Evolutionary conservation across 78 protist genomes (phyloP).

Genomic region (Dictyostelium brefeldianum): DNA sequence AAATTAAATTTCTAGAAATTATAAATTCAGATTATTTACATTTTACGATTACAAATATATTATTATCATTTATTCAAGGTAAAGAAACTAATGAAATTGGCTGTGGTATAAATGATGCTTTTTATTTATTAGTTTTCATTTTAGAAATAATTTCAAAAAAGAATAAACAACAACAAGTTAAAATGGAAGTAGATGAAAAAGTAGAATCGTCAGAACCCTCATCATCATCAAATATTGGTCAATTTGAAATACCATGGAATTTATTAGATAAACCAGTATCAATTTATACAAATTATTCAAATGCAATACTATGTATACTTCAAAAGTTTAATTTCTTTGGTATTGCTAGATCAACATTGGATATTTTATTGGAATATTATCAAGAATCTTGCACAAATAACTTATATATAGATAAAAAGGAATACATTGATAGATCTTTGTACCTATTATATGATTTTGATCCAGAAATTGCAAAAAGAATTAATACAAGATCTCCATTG

Average conservation of each 20-base stretch:
- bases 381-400: not conserved
- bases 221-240: not conserved
- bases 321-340: slow-evolving; percentile 19
- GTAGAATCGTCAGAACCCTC: not conserved
- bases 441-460: not conserved
- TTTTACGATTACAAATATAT: slow-evolving; percentile 3
- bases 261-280: not conserved
- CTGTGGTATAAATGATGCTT: slow-evolving; percentile 52
- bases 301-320: slow-evolving; percentile 6
- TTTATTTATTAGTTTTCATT: slow-evolving; percentile 24
- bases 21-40: slow-evolving; percentile 44
- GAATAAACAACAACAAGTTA: not conserved
- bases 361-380: not conserved
- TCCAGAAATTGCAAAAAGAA: not conserved
- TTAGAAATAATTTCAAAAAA: not conserved
- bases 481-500: not conserved
- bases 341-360: slow-evolving; percentile 6
- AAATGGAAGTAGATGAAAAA: not conserved
- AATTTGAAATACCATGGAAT: not conserved
- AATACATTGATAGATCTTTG: slow-evolving; percentile 1
- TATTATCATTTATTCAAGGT: not conserved
- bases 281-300: not conserved
- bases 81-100: slow-evolving; percentile 20
- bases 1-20: not conserved
- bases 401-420: not conserved